Base-by-base conservation (phyloP, 768 basidiomycete genomes). In the Lactarius indigo region DNA sequence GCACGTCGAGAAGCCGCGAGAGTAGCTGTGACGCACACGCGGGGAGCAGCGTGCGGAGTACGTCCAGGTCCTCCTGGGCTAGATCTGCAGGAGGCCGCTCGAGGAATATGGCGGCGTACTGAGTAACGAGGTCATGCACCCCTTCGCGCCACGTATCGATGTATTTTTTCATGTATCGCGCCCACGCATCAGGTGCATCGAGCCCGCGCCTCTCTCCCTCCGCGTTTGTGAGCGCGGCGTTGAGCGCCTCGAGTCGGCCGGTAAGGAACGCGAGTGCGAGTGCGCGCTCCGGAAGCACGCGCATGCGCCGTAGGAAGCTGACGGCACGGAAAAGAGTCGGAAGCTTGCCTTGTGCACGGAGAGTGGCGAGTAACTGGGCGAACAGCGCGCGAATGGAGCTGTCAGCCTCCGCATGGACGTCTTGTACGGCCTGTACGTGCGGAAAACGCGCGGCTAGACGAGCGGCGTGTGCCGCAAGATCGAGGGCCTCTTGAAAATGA, bases 61-160 rank as follows among this genome's bases (percentile, higher is more conserved):
- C 71, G 10, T 78, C 73, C 26, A 79, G 58, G 33, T 76, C 73
- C 39, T 75, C 60, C 31, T 61, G 59, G 37, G 70, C 17, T 28
- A 72, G 70, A 55, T 54, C 63, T 9, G 81, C 72, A 10, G 79
- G 78, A 28, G 81, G 78, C 61, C 84, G 85, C 68, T 93, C 91
- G 41, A 95, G 85, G 76, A 98, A 96, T 69, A 97, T 94, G 44
- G 93, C 87, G 3, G 89, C 84, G 72, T 87, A 97, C 74, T 96
- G 94, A 18, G 91, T 91, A 71, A 96, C 83, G 75, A 96, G 86
- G 76, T 98, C 94, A 78, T 96, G 91, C 26, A 94, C 90, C 56
- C 91, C 89, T 78, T 98, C 96, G 61, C 95, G 82, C 89, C 96
- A 97, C 13, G 87, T 77, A 73, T 96, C 96, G 69, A 96, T 86